Conservation (phyloP, 2,329 filamentous ascomycete genomes). For the Xylaria sp. region DNA sequence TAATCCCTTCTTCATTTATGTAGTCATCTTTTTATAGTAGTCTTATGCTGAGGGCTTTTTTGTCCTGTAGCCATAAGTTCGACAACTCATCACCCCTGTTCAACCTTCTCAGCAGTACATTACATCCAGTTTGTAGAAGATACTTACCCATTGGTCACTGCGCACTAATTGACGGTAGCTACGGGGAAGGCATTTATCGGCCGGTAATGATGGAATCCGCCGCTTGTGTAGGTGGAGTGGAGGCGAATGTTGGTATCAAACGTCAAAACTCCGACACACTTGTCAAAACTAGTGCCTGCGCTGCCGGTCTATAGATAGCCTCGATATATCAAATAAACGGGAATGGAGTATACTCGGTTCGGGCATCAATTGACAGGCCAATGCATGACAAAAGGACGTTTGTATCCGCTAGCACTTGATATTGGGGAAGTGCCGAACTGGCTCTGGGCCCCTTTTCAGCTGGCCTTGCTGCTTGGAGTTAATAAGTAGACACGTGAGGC, state of each 20-base stretch:
- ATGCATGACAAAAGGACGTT: neutral
- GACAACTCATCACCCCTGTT: neutral
- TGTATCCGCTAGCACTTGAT: neutral
- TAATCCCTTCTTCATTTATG: neutral
- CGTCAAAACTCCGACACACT: neutral
- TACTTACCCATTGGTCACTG: neutral
- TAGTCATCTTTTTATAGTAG: neutral
- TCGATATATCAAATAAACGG: neutral
- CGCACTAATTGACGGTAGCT: neutral
- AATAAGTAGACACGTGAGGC: constrained; percentile 7
- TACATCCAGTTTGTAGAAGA: neutral
- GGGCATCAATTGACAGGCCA: neutral
- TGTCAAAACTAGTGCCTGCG: neutral
- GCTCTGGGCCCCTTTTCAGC: neutral
- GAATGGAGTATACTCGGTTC: neutral
- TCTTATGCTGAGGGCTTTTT: neutral
- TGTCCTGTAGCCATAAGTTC: neutral
- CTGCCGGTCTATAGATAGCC: neutral
- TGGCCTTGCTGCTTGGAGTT: constrained; percentile 1
- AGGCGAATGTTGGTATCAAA: neutral
- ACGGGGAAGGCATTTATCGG: neutral
- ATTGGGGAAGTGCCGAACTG: neutral
- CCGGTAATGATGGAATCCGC: neutral
- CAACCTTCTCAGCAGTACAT: neutral
- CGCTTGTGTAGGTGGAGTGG: neutral